Percentiles rank a stretch among this genome's conserved stretches.
phyloP scores from a whole-genome alignment of 176 grass and related monocot species.

The Ensete glaucum region DNA sequence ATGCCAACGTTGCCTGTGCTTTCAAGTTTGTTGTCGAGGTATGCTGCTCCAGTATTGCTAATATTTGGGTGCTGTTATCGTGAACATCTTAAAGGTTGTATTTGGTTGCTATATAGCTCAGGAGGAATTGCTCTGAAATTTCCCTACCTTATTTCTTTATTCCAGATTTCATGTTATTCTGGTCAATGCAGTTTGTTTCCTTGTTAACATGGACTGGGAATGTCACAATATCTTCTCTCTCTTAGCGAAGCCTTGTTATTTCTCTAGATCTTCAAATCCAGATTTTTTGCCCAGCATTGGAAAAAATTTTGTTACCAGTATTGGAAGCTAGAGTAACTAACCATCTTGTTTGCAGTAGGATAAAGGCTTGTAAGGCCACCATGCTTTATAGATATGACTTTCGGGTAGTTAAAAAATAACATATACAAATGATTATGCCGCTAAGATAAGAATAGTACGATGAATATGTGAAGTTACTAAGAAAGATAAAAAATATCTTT shows the following conservation, averaged over 20 bases:
- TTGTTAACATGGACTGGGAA: not conserved
- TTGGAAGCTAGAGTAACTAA: not conserved
- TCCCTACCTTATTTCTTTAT: not conserved
- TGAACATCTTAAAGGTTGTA: not conserved
- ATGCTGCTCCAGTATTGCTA: not conserved
- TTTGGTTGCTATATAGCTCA: not conserved
- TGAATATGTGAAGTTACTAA: too few relatives aligned
- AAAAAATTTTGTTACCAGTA: not conserved
- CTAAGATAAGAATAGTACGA: too few relatives aligned
- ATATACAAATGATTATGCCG: too few relatives aligned
- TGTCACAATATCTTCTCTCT: not conserved
- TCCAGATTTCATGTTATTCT: not conserved
- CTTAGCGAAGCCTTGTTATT: not conserved
- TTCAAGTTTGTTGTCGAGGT: slow-evolving; percentile 9
- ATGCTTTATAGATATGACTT: too few relatives aligned
- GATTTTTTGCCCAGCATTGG: not conserved
- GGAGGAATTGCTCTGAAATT: not conserved
- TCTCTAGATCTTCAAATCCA: not conserved
- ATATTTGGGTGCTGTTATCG: not conserved
- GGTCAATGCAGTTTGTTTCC: not conserved
- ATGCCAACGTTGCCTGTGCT: slow-evolving; percentile 3
- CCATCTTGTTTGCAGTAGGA: not conserved
- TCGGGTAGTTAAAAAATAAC: too few relatives aligned
- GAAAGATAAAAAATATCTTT: too few relatives aligned
- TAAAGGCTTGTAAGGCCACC: too few relatives aligned